A percentile compares a stretch with the other conserved stretches of the same genome.
These are phyloP conservation scores for Arbutus unedo DNA, from an alignment of 148 eudicot genomes.

Conservation along the genomic window DNA sequence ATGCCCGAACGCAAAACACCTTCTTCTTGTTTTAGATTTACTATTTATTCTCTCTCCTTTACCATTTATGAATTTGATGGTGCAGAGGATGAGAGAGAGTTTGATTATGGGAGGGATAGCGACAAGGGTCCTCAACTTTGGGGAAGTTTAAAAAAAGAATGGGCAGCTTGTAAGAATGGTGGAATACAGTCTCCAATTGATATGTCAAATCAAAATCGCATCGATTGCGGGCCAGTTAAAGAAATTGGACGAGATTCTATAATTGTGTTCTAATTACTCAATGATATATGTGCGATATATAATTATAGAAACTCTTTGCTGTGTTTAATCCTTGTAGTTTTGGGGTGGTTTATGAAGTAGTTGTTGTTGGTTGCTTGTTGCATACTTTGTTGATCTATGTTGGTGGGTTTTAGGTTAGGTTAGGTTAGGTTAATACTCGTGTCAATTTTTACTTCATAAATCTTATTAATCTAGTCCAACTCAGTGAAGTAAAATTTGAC, in stretches of 20 bases:
- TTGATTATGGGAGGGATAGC: constrained; percentile 33
- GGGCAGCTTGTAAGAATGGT: constrained; percentile 50
- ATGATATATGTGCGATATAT: neutral
- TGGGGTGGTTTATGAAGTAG: too few species aligned
- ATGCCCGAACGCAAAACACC: neutral
- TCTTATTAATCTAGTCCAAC: too few species aligned
- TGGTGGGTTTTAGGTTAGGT: too few species aligned
- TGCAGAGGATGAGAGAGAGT: constrained; percentile 38
- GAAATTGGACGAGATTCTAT: neutral
- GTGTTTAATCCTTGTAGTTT: too few species aligned
- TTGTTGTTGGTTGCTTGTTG: too few species aligned
- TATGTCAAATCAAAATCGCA: constrained; percentile 15
- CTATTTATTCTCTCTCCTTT: neutral
- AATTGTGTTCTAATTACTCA: neutral
- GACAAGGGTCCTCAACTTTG: constrained; percentile 48
- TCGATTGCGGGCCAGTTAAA: neutral
- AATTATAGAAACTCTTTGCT: neutral
- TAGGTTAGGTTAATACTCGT: too few species aligned
- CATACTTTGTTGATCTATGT: too few species aligned
- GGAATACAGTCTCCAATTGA: constrained; percentile 65
- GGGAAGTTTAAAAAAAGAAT: constrained; percentile 53
- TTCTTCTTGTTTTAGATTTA: neutral
- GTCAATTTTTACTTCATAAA: too few species aligned
- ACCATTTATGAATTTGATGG: too few species aligned
- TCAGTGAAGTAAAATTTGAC: too few species aligned